Base-by-base conservation (phyloP, 2,329 filamentous ascomycete species). In the Sporothrix schenckii region DNA sequence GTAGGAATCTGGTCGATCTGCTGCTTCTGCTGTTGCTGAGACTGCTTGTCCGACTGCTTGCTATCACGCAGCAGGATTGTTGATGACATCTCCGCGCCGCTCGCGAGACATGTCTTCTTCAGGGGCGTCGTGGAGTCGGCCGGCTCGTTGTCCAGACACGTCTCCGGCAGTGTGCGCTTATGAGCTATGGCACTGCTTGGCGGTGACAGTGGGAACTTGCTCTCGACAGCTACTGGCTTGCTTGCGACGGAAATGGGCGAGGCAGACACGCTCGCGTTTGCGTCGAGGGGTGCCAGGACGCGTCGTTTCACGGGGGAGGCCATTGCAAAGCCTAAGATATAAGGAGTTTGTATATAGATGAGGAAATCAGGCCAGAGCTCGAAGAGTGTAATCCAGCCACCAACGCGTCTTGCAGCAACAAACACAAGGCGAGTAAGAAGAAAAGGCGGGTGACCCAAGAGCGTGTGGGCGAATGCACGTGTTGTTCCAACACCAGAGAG, bases 261-360 rank as follows among this genome's bases (percentile, higher is more conserved):
- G 74, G 77, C 71, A 78, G 63, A 13, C 47, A 79, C 49, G 78
- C 77, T 76, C 6, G 80, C 80, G 79, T 85, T 85, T 69, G 80
- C 80, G 77, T 85, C 79, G 66, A 84, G 78, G 27, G 81, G 77
- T 67, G 80, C 83, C 53, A 85, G 81, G 72, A 81, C 83, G 81
- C 83, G 83, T 81, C 82, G 79, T 76, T 83, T 85, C 50, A 76
- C 73, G 13, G 83, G 83, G 54, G 80, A 78, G 44, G 77, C 72
- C 69, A 72, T 73, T 39, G 66, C 19, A 56, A 58, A 7, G 53
- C n/a, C 21, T 39, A 27, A 10, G 19, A 3, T 13, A 47, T 13
- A 30, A 41, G 30, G 14, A 58, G 14, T 19, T n/a, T 27, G n/a
- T 44, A 3, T 44, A 3, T n/a, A 47, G 39, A n/a, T 16, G 39